A percentile compares a stretch with the other conserved stretches of the same genome.
Conservation (phyloP, 2,329 filamentous ascomycete species). For the Scortechinia acanthostroma region DNA sequence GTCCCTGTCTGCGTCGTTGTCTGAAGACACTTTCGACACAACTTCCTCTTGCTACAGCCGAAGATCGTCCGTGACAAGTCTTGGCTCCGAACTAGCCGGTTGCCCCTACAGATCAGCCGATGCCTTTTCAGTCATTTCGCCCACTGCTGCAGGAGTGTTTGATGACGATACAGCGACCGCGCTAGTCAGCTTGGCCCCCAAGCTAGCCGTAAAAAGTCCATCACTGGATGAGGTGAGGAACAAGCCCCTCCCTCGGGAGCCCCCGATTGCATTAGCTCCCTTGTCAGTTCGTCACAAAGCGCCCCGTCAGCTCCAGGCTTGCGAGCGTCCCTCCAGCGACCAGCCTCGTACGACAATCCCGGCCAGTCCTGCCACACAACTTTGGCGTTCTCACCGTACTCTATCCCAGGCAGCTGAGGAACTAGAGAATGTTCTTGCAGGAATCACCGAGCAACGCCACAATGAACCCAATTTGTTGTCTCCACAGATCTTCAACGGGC, state of each 20-base stretch:
- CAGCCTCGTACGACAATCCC: too few species aligned
- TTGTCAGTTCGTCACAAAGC: not conserved
- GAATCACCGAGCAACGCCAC: not conserved
- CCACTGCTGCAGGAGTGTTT: conserved; percentile 16
- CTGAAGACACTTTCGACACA: conserved; percentile 14
- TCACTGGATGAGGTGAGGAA: not conserved
- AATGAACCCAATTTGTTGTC: conserved; percentile 4
- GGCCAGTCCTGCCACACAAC: too few species aligned
- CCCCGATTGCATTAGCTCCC: not conserved
- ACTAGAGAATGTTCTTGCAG: not conserved
- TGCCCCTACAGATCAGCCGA: conserved; percentile 9
- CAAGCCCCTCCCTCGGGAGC: not conserved
- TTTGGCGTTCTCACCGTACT: too few species aligned
- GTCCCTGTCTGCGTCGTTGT: conserved; percentile 12
- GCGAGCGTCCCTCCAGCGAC: too few species aligned
- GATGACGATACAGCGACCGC: conserved; percentile 14
- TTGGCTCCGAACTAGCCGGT: conserved; percentile 14
- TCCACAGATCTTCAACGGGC: conserved; percentile 11
- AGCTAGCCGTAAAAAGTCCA: conserved; percentile 9
- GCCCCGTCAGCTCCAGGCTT: too few species aligned
- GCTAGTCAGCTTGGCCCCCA: conserved; percentile 7
- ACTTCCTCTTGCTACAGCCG: conserved; percentile 24
- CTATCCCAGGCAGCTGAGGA: not conserved
- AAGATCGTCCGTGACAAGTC: conserved; percentile 20
- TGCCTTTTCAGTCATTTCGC: conserved; percentile 14